Conservation (phyloP, 2,329 filamentous ascomycete genomes). For the Neofusicoccum ribis region DNA sequence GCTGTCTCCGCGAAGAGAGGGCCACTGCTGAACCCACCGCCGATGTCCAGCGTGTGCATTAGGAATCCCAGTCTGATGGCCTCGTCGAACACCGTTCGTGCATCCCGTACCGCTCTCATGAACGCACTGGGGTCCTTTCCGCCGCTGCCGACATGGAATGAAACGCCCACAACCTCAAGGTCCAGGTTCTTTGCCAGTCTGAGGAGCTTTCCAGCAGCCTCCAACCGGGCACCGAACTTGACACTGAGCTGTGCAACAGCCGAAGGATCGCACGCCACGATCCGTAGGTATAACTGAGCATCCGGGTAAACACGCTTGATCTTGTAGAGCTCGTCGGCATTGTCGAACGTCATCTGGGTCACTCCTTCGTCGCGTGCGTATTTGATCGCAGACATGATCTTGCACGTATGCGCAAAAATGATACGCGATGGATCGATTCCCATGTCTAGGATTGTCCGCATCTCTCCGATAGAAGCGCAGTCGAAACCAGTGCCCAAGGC, state of each 20-base stretch:
- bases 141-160: constrained; percentile 92
- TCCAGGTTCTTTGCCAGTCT: constrained; percentile 72
- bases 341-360: constrained; percentile 96
- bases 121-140: constrained; percentile 86
- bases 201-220: constrained; percentile 72
- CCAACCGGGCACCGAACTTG: constrained; percentile 88
- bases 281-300: constrained; percentile 85
- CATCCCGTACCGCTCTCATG: constrained; percentile 80
- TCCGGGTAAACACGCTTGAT: constrained; percentile 82
- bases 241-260: constrained; percentile 87
- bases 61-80: constrained; percentile 70
- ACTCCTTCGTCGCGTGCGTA: constrained; percentile 78
- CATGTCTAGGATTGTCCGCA: constrained; percentile 78
- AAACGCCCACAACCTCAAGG: constrained; percentile 85
- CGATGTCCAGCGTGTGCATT: constrained; percentile 82
- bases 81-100: constrained; percentile 79
- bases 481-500: constrained; percentile 89
- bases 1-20: constrained; percentile 52
- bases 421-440: constrained; percentile 81
- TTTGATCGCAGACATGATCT: constrained; percentile 91
- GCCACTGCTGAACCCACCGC: constrained; percentile 86
- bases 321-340: constrained; percentile 91
- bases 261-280: constrained; percentile 87
- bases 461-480: constrained; percentile 92
- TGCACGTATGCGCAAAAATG: constrained; percentile 96